Evolutionary conservation across 257 asterid species (phyloP).

Genomic region (Marsdenia floribunda): DNA sequence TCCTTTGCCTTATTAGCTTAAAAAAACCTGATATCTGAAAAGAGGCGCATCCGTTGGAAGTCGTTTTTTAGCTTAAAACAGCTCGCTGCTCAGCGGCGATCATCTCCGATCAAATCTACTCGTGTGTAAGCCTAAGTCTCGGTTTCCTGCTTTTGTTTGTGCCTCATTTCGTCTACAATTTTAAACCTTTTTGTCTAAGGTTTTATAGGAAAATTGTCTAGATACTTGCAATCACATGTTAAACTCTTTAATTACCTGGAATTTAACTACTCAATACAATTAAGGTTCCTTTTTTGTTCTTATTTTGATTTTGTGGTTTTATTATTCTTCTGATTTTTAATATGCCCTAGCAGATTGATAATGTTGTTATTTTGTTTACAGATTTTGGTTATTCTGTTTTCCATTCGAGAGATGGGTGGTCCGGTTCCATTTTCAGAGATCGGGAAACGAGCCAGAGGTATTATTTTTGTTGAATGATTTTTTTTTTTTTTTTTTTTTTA

Average conservation of each 20-base stretch:
- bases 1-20: background rate
- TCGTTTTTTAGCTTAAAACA: background rate
- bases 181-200: background rate
- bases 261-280: background rate
- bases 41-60: background rate
- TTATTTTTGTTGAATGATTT: background rate
- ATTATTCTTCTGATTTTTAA: background rate
- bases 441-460: conserved; percentile 83
- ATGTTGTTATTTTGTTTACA: background rate
- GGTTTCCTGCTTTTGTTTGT: too few relatives aligned
- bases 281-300: background rate
- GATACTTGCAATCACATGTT: background rate
- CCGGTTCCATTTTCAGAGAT: conserved; percentile 79
- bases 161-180: background rate
- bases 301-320: background rate
- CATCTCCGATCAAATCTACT: background rate
- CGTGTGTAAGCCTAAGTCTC: background rate
- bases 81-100: conserved; percentile 13
- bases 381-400: background rate
- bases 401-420: conserved; percentile 41
- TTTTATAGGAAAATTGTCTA: background rate
- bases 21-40: background rate
- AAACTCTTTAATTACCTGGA: background rate
- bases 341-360: background rate
- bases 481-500: background rate